Evolutionary conservation across 2,329 filamentous ascomycete species (phyloP).

Genomic region (Penicillium sp.): DNA sequence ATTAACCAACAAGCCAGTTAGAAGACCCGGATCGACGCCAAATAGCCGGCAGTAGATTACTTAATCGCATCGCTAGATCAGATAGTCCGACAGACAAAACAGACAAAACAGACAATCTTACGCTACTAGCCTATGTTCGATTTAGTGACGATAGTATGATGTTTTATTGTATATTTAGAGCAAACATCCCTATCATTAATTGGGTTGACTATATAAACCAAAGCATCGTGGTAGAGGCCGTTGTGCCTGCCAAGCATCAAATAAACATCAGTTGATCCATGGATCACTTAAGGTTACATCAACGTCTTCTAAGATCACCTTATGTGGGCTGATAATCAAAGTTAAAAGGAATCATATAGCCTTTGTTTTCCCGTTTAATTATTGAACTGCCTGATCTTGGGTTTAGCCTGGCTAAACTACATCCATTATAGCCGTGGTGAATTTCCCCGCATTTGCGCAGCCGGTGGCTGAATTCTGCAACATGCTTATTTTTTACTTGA

Average conservation of each 20-base stretch:
- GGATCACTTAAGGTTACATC: background rate
- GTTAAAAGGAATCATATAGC: background rate
- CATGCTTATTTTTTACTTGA: background rate
- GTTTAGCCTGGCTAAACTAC: background rate
- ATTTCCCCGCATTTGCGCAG: constrained; percentile 4
- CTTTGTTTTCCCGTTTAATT: background rate
- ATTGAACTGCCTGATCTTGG: background rate
- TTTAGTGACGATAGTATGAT: too few relatives aligned
- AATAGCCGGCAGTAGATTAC: background rate
- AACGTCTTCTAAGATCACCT: too few relatives aligned
- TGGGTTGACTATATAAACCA: too few relatives aligned
- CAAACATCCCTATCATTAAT: too few relatives aligned
- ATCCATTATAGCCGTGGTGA: background rate
- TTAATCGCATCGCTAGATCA: background rate
- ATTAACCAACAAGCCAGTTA: too few relatives aligned
- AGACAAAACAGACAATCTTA: background rate
- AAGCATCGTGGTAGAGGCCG: too few relatives aligned
- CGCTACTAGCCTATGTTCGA: background rate
- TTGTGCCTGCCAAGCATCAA: background rate
- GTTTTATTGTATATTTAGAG: too few relatives aligned
- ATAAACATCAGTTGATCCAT: background rate
- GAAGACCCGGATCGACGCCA: too few relatives aligned
- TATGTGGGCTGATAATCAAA: background rate
- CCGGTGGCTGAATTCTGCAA: background rate
- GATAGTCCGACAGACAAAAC: background rate